Evolutionary conservation across 1,139 yeast genomes (phyloP), one percentile per base, ranked within the genome.

Genomic region (Candida sp.): DNA sequence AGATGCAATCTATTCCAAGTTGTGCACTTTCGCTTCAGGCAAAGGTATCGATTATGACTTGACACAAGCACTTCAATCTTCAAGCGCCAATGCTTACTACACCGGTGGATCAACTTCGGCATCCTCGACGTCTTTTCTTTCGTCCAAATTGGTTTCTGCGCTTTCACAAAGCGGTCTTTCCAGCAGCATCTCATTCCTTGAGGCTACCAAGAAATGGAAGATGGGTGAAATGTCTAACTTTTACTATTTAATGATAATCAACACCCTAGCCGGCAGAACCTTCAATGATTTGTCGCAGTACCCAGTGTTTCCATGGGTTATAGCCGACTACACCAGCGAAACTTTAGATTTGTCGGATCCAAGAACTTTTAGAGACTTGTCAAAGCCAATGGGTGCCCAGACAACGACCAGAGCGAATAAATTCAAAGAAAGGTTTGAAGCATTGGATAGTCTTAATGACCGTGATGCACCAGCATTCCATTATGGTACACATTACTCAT

Each of bases 311-410:
- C 97, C 97, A 0, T 90, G 96, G 96, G 90, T 90, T 0, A 78
- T 90, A 53, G 86, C 96, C 0, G 96, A 90, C 63, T 90, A 90
- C 62, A 76, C 82, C 1, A 86, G 93, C 57, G 84, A 81, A 1
- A 76, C 68, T 5, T 69, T 90, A 22, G 92, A 90, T 63, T 70
- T 90, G 34, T 65, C 71, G 3, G 72, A 88, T 58, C 85, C 90
- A 0, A 70, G 72, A 11, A 72, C 86, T 0, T 90, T 80, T 61
- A 74, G 97, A 56, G 96, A 90, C 62, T 71, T 90, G 34, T 79
- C 90, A 0, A 89, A 88, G 60, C 97, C 97, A 2, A 90, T 90
- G 96, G 97, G 97, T 1, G 96, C 92, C 0, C 97, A 90, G 65
- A 73, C 83, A 1, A 64, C 67, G 3, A 73, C 71, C 2, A 74